Base-by-base conservation (phyloP, 495 filamentous ascomycete genomes). In the Trypethelium eluteriae region DNA sequence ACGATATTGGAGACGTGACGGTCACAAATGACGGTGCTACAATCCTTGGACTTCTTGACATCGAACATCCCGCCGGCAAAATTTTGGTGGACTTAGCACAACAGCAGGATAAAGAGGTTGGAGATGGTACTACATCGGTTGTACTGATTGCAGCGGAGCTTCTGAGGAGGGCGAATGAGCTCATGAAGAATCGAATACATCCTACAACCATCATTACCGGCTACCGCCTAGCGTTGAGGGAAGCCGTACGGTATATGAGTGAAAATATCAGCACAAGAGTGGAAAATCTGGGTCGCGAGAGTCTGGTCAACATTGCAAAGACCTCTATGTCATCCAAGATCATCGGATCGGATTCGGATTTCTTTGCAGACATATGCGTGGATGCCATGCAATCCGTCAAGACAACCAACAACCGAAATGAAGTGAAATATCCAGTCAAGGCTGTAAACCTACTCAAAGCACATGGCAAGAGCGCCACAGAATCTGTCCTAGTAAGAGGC, bases 241-340 rank as follows among this genome's bases (percentile, higher is more conserved):
- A 98, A 81, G 95, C 94, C 62, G 90, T 99, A 71, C 92, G 93
- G 78, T 99, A 96, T 80, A 96, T 99, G 92, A 91, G 89, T 77
- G 94, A 98, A 79, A 96, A 98, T 74, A 88, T 99, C 76, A 89
- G 90, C 79, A 90, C 89, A 68, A 96, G 93, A 79, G 93, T 97
- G 46, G 95, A 98, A 72, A 85, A 86, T 61, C 84, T 99, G 41
- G 92, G 92, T 61, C 85, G 88, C 56, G 94, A 98, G 69, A 91
- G 89, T 66, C 83, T 99, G 64, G 76, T 98, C 72, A 98, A 87
- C 80, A 96, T 99, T 76, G 94, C 94, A 47, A 97, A 92, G 80
- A 99, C 94, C 6, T 98, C 94, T 67, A 99, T 99, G 93, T 96
- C 92, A 50, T 93, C 89, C 81, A 99, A 99, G 80, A 91, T 99